phyloP scores from a whole-genome alignment of 495 filamentous ascomycete species.

The Penicillium alfredii region DNA sequence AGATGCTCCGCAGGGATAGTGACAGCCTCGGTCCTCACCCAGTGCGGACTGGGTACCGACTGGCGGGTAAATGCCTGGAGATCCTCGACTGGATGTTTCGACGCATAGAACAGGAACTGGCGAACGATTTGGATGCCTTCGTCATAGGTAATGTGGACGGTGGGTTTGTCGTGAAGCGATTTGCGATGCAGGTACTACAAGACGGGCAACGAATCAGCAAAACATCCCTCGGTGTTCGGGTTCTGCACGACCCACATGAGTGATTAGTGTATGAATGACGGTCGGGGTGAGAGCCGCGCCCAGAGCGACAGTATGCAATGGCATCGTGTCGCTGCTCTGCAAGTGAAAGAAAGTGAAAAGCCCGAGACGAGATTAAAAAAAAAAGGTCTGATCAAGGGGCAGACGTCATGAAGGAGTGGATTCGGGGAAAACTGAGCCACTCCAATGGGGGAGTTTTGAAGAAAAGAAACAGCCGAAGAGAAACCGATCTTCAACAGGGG shows the following conservation, averaged over 20 bases:
- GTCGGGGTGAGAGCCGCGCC: conserved; percentile 70
- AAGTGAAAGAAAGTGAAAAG: not conserved
- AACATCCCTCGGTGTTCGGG: not conserved
- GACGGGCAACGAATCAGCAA: conserved; percentile 9
- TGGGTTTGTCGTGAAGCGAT: conserved; percentile 67
- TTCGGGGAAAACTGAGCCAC: too few species aligned
- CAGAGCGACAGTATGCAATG: conserved; percentile 68
- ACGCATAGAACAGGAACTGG: conserved; percentile 74
- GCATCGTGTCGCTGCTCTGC: conserved; percentile 37
- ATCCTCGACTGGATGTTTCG: conserved; percentile 85
- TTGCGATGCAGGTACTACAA: conserved; percentile 75
- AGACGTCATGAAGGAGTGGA: too few species aligned
- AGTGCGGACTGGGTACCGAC: conserved; percentile 82
- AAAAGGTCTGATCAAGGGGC: not conserved
- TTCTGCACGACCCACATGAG: conserved; percentile 53
- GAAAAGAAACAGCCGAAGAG: too few species aligned
- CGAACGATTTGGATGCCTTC: conserved; percentile 87
- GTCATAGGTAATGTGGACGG: conserved; percentile 84
- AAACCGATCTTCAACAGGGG: too few species aligned
- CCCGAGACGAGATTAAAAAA: not conserved
- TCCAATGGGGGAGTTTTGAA: too few species aligned
- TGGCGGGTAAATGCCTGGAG: conserved; percentile 84
- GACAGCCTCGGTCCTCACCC: conserved; percentile 74
- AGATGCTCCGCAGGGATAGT: conserved; percentile 59
- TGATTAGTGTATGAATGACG: conserved; percentile 69